Base-by-base conservation (phyloP, 495 filamentous ascomycete species). In the Penicillium robsamsonii region DNA sequence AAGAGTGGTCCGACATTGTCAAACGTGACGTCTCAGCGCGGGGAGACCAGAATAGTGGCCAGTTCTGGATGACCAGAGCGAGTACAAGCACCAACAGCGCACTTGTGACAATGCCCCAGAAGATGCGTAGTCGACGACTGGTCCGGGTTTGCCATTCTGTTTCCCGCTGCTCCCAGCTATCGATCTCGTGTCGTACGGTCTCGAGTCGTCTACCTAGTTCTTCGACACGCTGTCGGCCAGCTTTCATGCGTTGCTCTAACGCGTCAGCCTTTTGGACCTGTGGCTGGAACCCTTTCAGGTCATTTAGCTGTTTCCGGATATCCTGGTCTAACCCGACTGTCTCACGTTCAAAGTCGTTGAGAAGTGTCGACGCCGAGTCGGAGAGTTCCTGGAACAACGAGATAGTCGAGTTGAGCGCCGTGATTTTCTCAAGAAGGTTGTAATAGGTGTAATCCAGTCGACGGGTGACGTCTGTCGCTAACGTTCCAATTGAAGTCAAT, bases 401-500 rank as follows among this genome's bases (percentile, higher is more conserved):
- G 22, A 96, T 82, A 2, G 86, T 90, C 48, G 79, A 75, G 49
- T 87, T 84, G 31, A 97, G 75, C 0, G 83, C 70, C 42, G 82
- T 79, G 30, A 93, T 77, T 56, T 88, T 93, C 65, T 93, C 87
- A 15, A 94, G 77, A 5, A 97, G 78, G 4, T 87, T 85, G 63
- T 92, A 92, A 73, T 96, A 96, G 0, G 87, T 91, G 61, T 88
- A 87, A 64, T 96, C 90, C n/a, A 97, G 80, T 43, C 82, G 82
- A 57, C 83, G 81, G 18, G 86, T 94, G 4, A 84, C 84, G 35
- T 80, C 79, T 50, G 72, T 82, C 25, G 76, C 76, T 24, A 72
- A 66, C 0, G 71, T 71, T 13, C 74, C 72, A 41, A 76, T 71
- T 1, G 70, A 67, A 8, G 69, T 63, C 20, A 77, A 57, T n/a